Evolutionary conservation across 192 early-diverging fungal species (phyloP).

Genomic region (Gamsiella multidivaricata): DNA sequence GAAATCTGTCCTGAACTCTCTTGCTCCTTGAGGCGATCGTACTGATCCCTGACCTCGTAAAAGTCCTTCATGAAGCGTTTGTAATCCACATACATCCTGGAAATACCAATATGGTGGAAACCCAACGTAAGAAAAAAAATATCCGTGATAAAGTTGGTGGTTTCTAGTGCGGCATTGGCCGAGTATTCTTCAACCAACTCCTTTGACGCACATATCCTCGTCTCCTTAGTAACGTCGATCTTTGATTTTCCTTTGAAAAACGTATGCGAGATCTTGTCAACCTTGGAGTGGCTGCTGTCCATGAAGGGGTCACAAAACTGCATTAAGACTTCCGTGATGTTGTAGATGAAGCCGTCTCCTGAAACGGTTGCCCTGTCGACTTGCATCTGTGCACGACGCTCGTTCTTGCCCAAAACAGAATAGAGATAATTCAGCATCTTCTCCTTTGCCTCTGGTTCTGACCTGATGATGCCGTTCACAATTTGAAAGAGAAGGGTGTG

Average conservation of each 20-base stretch:
- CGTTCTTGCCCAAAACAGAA: conserved; percentile 72
- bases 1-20: conserved; percentile 51
- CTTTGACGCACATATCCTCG: conserved; percentile 83
- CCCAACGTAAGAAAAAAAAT: conserved; percentile 85
- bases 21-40: conserved; percentile 70
- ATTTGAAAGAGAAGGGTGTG: conserved; percentile 64
- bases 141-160: conserved; percentile 89
- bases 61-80: conserved; percentile 73
- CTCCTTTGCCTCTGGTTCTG: conserved; percentile 66
- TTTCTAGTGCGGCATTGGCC: conserved; percentile 4
- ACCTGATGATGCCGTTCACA: conserved; percentile 74
- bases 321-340: conserved; percentile 73
- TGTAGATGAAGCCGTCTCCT: conserved; percentile 88
- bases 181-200: conserved; percentile 72
- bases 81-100: conserved; percentile 78
- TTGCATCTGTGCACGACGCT: conserved; percentile 80
- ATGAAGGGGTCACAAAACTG: conserved; percentile 87
- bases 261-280: conserved; percentile 45
- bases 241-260: conserved; percentile 59
- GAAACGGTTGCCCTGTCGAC: conserved; percentile 80
- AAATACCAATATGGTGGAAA: conserved; percentile 83
- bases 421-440: conserved; percentile 75
- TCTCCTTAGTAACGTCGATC: conserved; percentile 76
- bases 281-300: conserved; percentile 77
- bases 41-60: conserved; percentile 75